phyloP scores from a whole-genome alignment of 2,329 filamentous ascomycete genomes.

The Amylocarpus encephaloides region DNA sequence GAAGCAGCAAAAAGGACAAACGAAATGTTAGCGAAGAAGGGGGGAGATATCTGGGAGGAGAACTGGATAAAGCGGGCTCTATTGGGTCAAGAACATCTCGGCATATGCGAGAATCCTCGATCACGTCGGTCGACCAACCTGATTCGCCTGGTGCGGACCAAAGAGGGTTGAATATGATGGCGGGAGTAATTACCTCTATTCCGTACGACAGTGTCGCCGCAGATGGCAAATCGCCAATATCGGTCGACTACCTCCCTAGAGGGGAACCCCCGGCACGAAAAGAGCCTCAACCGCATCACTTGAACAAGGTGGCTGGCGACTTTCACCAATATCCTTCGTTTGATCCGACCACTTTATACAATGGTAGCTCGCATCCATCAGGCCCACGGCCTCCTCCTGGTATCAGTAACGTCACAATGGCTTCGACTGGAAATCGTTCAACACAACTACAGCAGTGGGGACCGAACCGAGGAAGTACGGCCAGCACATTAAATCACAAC shows the following conservation, averaged over 20 bases:
- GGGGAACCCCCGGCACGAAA: constrained; percentile 55
- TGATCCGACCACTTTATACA: constrained; percentile 47
- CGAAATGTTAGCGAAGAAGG: constrained; percentile 52
- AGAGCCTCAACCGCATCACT: constrained; percentile 74
- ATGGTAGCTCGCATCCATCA: constrained; percentile 49
- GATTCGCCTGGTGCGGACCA: constrained; percentile 54
- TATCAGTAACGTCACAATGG: constrained; percentile 61
- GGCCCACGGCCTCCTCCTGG: constrained; percentile 55
- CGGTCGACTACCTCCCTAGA: constrained; percentile 67
- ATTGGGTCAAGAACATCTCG: constrained; percentile 65
- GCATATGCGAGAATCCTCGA: constrained; percentile 67
- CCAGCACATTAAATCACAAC: constrained; percentile 44
- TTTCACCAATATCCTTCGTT: constrained; percentile 85
- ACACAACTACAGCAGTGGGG: constrained; percentile 77
- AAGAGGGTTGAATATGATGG: constrained; percentile 62
- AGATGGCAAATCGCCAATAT: constrained; percentile 63
- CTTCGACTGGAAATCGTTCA: constrained; percentile 60
- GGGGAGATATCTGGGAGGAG: constrained; percentile 45
- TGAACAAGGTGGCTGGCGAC: constrained; percentile 71
- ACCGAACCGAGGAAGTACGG: constrained; percentile 46
- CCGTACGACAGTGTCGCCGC: constrained; percentile 68
- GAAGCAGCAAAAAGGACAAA: constrained; percentile 76
- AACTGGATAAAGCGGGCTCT: constrained; percentile 54
- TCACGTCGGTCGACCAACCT: constrained; percentile 64
- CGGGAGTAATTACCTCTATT: constrained; percentile 80